A percentile compares a stretch with the other conserved stretches of the same genome.
These are phyloP conservation scores for Apiospora saccharicola DNA, from an alignment of 2,329 filamentous ascomycete species.

Conservation along the genomic window DNA sequence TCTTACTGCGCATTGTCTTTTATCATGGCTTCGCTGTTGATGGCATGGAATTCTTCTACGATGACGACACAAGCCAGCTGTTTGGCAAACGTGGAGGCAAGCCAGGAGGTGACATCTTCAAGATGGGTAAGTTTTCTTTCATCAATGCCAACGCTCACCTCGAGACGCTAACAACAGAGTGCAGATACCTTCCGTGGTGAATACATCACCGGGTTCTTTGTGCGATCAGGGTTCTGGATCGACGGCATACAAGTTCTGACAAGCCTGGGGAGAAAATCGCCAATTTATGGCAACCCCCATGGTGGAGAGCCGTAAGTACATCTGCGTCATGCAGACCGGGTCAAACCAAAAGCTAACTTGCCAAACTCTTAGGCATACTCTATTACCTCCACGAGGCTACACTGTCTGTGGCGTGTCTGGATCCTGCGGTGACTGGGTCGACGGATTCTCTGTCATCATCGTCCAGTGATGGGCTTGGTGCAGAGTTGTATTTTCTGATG, in stretches of 20 bases:
- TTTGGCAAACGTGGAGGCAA: slow-evolving; percentile 85
- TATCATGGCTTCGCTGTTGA: slow-evolving; percentile 81
- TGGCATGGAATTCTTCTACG: slow-evolving; percentile 92
- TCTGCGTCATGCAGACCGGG: slow-evolving; percentile 36
- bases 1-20: slow-evolving; percentile 77
- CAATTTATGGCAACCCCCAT: slow-evolving; percentile 80
- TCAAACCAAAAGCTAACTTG: slow-evolving; percentile 31
- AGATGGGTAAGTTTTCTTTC: slow-evolving; percentile 67
- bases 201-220: slow-evolving; percentile 83
- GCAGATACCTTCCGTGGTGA: slow-evolving; percentile 85
- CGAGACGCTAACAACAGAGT: slow-evolving; percentile 33
- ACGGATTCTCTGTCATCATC: slow-evolving; percentile 85
- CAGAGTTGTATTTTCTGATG: slow-evolving; percentile 1
- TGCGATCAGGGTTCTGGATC: slow-evolving; percentile 83
- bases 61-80: slow-evolving; percentile 82
- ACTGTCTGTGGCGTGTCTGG: slow-evolving; percentile 88
- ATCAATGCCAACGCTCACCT: neutral
- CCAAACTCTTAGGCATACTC: slow-evolving; percentile 69
- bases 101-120: slow-evolving; percentile 74
- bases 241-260: slow-evolving; percentile 92
- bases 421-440: slow-evolving; percentile 80
- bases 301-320: slow-evolving; percentile 80
- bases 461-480: slow-evolving; percentile 58
- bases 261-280: slow-evolving; percentile 84
- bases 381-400: slow-evolving; percentile 90